Evolutionary conservation across 164 flowering plant genomes (phyloP), one percentile per base, ranked within the genome.

Genomic region (Malania oleifera): DNA sequence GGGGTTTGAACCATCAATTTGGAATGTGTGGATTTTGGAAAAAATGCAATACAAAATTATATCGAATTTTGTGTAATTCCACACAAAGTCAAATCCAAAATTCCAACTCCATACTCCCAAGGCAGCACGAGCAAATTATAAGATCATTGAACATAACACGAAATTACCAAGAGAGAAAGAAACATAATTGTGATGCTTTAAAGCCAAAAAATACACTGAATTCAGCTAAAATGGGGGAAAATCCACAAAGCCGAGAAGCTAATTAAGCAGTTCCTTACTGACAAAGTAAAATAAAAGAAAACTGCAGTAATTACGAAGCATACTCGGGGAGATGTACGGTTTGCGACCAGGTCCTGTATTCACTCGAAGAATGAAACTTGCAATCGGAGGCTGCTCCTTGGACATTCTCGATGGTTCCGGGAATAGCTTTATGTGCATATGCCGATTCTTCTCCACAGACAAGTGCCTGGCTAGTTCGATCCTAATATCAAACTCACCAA

Each of bases 301-400:
- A 23, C 20, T 18, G 31, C n/a, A 20, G 27, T 50, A 38, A n/a
- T n/a, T 29, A 5, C 13, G 17, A 43, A n/a, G n/a, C 72, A 49
- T 72, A 85, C 96, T 67, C 2, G 90, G 89, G 3, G 96, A 86
- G 26, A 81, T 74, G 57, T 70, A 81, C 11, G 80, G 82, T 45
- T 70, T 77, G 25, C 92, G 82, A 53, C 48, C 71, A 19, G 74
- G 54, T 15, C 84, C 87, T 29, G 67, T 5, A 65, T 57, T 79
- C 14, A 83, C 85, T 3, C 85, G 80, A 7, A 91, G 72, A 52
- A 89, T 67, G 61, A 91, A 86, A 35, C 73, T 73, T n/a, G 92
- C 96, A 15, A 85, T 48, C 1, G 96, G 96, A 46, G 96, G 91
- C 70, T 91, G 95, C 26, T 89, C 98, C 41, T 82, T 89, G 1